A percentile compares a stretch with the other conserved stretches of the same genome.
Conservation (phyloP, 371 early-diverging fungal species). For the Rhizopus arrhizus region DNA sequence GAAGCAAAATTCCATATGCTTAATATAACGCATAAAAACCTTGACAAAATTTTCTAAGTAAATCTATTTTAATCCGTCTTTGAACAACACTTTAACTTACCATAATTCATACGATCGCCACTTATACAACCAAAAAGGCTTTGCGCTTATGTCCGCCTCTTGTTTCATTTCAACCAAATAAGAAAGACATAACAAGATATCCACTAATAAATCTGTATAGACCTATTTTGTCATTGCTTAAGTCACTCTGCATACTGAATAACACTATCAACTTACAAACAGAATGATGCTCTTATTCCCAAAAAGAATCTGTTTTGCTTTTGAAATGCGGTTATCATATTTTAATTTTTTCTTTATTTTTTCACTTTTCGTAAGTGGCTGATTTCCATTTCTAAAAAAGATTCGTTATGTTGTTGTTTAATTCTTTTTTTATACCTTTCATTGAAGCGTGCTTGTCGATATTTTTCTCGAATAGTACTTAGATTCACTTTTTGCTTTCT, state of each 20-base stretch:
- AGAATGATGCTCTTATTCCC: slow-evolving; percentile 32
- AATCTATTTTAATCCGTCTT: neutral
- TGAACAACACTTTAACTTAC: slow-evolving; percentile 23
- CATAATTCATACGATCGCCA: slow-evolving; percentile 58
- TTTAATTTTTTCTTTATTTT: slow-evolving; percentile 12
- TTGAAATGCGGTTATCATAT: slow-evolving; percentile 17
- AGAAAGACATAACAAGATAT: slow-evolving; percentile 63
- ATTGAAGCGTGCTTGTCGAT: slow-evolving; percentile 36
- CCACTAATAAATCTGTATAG: slow-evolving; percentile 59
- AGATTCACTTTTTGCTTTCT: slow-evolving; percentile 28
- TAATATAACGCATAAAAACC: slow-evolving; percentile 51
- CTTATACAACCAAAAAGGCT: slow-evolving; percentile 66
- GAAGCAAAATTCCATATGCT: slow-evolving; percentile 48
- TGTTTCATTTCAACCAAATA: slow-evolving; percentile 70
- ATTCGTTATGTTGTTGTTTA: neutral
- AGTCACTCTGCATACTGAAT: neutral
- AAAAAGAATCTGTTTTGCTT: slow-evolving; percentile 22
- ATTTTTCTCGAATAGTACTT: slow-evolving; percentile 40
- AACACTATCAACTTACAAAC: slow-evolving; percentile 24
- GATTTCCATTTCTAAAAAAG: slow-evolving; percentile 15
- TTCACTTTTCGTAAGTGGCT: slow-evolving; percentile 7
- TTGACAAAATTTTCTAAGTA: slow-evolving; percentile 16
- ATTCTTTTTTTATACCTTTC: slow-evolving; percentile 26
- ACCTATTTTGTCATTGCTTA: slow-evolving; percentile 38
- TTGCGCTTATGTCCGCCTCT: slow-evolving; percentile 44